phyloP scores from a whole-genome alignment of 1,139 yeast species.

The Oligophagozyma castellii region DNA sequence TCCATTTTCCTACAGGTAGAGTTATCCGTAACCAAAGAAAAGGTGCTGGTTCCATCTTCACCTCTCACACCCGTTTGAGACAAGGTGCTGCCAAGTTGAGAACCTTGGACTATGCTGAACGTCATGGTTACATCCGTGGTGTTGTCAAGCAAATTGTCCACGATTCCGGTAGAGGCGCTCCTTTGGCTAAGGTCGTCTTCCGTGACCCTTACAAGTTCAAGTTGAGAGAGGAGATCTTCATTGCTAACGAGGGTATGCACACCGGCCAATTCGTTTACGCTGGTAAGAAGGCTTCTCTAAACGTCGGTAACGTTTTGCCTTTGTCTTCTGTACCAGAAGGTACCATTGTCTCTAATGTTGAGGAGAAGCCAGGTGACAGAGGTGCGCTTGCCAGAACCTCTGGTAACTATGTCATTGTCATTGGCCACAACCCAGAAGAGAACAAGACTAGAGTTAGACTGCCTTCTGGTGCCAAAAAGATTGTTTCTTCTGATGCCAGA shows the following conservation, averaged over 20 bases:
- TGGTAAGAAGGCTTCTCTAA: conserved; percentile 96
- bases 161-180: conserved; percentile 99
- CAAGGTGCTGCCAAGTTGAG: conserved; percentile 99
- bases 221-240: conserved; percentile 95
- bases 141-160: conserved; percentile 96
- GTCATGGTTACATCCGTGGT: conserved; percentile 99
- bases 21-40: conserved; percentile 99
- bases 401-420: conserved; percentile 97
- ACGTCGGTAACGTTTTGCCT: conserved; percentile 95
- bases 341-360: conserved; percentile 96
- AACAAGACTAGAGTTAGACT: conserved; percentile 98
- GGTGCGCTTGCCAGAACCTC: conserved; percentile 99
- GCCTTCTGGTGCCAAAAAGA: conserved; percentile 98
- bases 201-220: conserved; percentile 99
- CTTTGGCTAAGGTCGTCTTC: conserved; percentile 97
- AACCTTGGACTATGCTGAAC: conserved; percentile 98
- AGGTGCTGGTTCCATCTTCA: conserved; percentile 99
- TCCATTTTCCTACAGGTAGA: conserved; percentile 71
- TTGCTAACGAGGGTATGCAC: conserved; percentile 99
- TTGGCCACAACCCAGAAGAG: conserved; percentile 98
- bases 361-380: conserved; percentile 99
- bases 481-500: conserved; percentile 90
- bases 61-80: conserved; percentile 99
- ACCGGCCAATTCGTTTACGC: conserved; percentile 98
- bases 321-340: conserved; percentile 98